Percentiles rank a stretch among this genome's conserved stretches.
Evolutionary conservation across 2,329 filamentous ascomycete genomes (phyloP).

Genomic region (Aspergillus fructus): DNA sequence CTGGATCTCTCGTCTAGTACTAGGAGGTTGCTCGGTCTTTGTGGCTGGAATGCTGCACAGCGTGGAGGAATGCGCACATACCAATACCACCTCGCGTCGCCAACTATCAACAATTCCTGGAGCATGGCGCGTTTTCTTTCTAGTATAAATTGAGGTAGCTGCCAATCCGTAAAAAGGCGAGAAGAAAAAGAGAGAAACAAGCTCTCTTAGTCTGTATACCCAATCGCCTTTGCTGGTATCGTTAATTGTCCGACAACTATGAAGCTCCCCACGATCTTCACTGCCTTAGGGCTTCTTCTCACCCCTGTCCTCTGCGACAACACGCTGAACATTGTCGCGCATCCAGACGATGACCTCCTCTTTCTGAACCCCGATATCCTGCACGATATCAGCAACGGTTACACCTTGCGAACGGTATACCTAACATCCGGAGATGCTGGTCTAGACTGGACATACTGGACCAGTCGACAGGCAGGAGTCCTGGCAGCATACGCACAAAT

Average conservation of each 20-base stretch:
- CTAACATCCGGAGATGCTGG: slow-evolving; percentile 15
- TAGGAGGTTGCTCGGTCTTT: neutral
- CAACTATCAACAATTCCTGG: too few species aligned
- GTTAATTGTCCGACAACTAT: neutral
- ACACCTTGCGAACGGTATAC: slow-evolving; percentile 8
- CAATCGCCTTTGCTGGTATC: neutral
- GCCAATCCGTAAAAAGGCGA: too few species aligned
- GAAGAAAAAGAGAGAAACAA: too few species aligned
- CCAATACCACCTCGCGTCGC: too few species aligned
- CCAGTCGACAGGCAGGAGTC: neutral
- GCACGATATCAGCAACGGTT: slow-evolving; percentile 2
- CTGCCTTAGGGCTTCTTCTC: neutral
- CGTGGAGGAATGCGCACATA: too few species aligned
- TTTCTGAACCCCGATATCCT: slow-evolving; percentile 11
- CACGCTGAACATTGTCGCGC: slow-evolving; percentile 15
- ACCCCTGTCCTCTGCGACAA: neutral
- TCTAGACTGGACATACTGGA: slow-evolving; percentile 4
- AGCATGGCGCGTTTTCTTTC: too few species aligned
- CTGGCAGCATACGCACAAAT: slow-evolving; percentile 10
- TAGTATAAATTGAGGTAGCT: too few species aligned
- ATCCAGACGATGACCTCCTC: slow-evolving; percentile 16
- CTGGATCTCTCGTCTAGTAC: too few species aligned
- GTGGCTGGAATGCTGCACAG: too few species aligned
- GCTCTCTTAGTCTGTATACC: too few species aligned
- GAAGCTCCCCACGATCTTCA: neutral